A percentile compares a stretch with the other conserved stretches of the same genome.
phyloP scores from a whole-genome alignment of 1,139 yeast species.

The Taphrina wiesneri region DNA sequence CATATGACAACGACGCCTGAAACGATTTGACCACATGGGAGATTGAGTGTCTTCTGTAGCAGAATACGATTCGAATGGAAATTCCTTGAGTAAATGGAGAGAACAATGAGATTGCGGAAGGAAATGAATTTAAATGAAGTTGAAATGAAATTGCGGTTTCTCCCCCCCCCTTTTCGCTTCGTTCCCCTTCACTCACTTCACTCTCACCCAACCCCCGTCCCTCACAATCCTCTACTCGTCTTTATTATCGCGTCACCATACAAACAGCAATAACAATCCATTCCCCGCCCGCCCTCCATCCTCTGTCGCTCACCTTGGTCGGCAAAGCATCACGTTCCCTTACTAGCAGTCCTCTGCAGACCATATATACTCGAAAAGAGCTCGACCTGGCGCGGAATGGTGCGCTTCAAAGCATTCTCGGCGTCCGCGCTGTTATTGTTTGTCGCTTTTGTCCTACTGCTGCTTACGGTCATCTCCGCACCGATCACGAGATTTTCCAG shows the following conservation, averaged over 20 bases:
- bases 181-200: too few species aligned
- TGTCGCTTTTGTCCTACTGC: slow-evolving; percentile 56
- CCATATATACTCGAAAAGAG: neutral
- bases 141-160: neutral
- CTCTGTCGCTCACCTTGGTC: neutral
- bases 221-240: too few species aligned
- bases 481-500: slow-evolving; percentile 55
- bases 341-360: neutral
- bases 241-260: neutral
- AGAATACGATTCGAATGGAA: too few species aligned
- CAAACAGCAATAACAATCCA: neutral
- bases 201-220: too few species aligned
- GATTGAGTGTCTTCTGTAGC: too few species aligned
- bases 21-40: too few species aligned
- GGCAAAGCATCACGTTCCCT: neutral
- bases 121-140: neutral
- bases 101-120: too few species aligned
- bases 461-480: slow-evolving; percentile 59
- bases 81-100: too few species aligned
- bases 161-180: too few species aligned
- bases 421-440: slow-evolving; percentile 46
- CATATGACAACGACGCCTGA: too few species aligned
- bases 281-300: neutral
- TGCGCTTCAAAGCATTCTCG: slow-evolving; percentile 8
- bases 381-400: neutral